Evolutionary conservation across 176 grass and related monocot species (phyloP), one percentile per base, ranked within the genome.

Genomic region (Zoysia pacifica): DNA sequence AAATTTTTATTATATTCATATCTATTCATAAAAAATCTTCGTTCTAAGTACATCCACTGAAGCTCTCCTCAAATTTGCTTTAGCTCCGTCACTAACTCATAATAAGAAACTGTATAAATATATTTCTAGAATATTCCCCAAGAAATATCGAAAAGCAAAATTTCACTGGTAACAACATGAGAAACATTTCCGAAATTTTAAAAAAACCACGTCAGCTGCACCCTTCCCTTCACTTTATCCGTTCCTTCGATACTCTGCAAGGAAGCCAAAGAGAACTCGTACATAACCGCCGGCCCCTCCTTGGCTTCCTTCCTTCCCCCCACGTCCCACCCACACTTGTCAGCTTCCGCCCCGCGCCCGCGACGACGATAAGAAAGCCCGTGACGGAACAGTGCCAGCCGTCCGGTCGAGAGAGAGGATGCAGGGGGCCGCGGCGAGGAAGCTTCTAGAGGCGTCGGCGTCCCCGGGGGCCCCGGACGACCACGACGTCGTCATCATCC

Each of bases 401-500:
- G 20, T 11, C 53, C 16, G 48, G 40, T 13, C 67, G 41, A 46
- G 12, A 39, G 14, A 4, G 11, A 65, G 3, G 74, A 76, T 75
- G 72, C 58, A 80, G 9, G 28, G 28, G 28, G 6, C 7, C 78
- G 41, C 42, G 78, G 78, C 87, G 14, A 78, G 83, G 74, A 68
- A 72, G 85, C 64, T 91, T 7, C 83, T 87, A 18, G 28, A 51
- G 71, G 46, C 60, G 59, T 36, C 59, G 11, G 40, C 38, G 61
- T 37, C 43, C 13, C 2, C n/a, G n/a, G 37, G 52, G 72, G 66
- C 7, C 53, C 65, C 72, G 2, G 41, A 76, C 58, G 86, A 94
- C 71, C 35, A 54, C 74, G 89, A 94, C 70, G 83, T 94, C 64
- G n/a, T 89, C 37, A 44, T 89, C 78, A 75, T 94, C 74, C 89